phyloP scores from a whole-genome alignment of 1,139 yeast genomes.

The Diutina rugosa region DNA sequence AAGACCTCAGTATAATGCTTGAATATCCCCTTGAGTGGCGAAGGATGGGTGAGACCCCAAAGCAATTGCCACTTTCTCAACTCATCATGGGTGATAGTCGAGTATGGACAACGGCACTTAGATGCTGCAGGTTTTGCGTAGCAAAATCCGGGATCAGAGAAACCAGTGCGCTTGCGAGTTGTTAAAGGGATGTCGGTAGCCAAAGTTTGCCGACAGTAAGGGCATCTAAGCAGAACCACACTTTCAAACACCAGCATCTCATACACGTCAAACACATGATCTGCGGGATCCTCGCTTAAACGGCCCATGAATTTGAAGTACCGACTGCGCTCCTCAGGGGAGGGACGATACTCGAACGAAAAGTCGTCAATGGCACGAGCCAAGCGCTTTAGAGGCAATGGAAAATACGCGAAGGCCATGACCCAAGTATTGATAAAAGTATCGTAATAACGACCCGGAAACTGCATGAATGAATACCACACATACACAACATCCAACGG shows the following conservation, averaged over 20 bases:
- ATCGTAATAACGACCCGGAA: neutral
- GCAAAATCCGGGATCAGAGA: neutral
- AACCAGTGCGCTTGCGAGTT: neutral
- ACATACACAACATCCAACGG: constrained; percentile 1
- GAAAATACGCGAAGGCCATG: constrained; percentile 1
- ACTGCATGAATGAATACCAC: constrained; percentile 1
- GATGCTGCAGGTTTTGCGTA: neutral
- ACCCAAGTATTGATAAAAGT: constrained; percentile 2
- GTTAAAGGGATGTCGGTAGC: neutral
- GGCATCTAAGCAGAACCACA: neutral
- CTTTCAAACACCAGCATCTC: neutral
- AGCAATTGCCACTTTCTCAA: constrained; percentile 1
- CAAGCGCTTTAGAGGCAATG: neutral
- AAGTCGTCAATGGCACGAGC: neutral
- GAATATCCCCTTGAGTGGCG: constrained; percentile 1
- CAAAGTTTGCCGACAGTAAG: neutral
- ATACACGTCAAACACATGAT: neutral
- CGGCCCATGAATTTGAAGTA: constrained; percentile 1
- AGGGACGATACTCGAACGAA: neutral
- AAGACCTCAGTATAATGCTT: constrained; percentile 1
- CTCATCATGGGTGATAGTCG: neutral
- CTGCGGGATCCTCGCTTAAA: neutral
- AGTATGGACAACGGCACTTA: neutral
- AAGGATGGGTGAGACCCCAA: constrained; percentile 1
- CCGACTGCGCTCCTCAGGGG: neutral